Base-by-base conservation (phyloP, 2,329 filamentous ascomycete genomes). In the Geoglossum cookeanum region DNA sequence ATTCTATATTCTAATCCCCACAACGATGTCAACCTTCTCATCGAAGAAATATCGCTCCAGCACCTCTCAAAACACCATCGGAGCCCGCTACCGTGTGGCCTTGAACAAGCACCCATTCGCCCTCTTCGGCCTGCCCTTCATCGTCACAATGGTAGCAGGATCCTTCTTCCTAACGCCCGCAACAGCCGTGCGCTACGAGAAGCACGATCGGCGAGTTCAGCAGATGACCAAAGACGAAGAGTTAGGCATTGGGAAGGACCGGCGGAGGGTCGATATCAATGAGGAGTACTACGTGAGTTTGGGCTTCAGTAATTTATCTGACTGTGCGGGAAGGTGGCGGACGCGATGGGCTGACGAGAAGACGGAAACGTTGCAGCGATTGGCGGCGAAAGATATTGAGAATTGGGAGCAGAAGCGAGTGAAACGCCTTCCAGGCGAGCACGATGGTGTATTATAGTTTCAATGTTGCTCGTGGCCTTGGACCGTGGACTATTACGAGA, bases 331-430 rank as follows among this genome's bases (percentile, higher is more conserved):
- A 55, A 3, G 9, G 32, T 49, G 53, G 3, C 9, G n/a, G 35
- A 37, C 1, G 1, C 1, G 27, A 9, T 47, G 5, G 15, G 9
- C 45, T 45, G 29, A 56, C 15, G 22, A 15, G 7, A 56, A 55
- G 32, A 17, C 27, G 11, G 22, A 8, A 42, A 42, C 13, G 39
- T 15, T 22, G 13, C 69, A 92, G 86, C 80, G 82, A 71, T 74
- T 87, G 44, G 85, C 87, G 63, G 86, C 87, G 35, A 94, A 94
- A 69, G 92, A 97, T 67, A 72, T 97, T 60, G 91, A 98, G 65
- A 79, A 88, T 66, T 98, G 92, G 92, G 91, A 97, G 69, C 92
- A 97, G 72, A 94, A 92, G 71, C 81, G 94, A 56, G 89, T 97
- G 9, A 82, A 95, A 73, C 77, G 92, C 67, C 77, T 96, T 60